These are phyloP conservation scores for Verticillium klebahnii DNA, from an alignment of 2,329 filamentous ascomycete species.

Conservation along the genomic window DNA sequence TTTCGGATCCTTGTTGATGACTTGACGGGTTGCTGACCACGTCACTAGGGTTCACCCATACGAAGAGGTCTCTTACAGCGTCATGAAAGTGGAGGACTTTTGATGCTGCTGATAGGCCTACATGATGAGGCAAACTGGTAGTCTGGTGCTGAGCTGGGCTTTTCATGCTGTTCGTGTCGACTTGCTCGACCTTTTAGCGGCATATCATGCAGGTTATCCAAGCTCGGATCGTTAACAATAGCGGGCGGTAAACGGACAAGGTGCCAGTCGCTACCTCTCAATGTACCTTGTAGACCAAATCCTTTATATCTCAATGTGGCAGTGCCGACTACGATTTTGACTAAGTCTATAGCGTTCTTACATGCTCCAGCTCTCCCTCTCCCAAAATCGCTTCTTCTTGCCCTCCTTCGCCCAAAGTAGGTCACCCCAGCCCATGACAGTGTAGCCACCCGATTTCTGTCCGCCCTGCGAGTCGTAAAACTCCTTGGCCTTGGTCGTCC, in stretches of 20 bases:
- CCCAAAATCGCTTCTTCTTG: not conserved
- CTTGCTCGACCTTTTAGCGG: no score
- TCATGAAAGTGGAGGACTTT: conserved; percentile 19
- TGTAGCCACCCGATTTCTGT: not conserved
- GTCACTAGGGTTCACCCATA: conserved; percentile 22
- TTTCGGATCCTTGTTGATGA: conserved; percentile 29
- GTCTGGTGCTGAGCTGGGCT: not conserved
- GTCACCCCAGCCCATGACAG: not conserved
- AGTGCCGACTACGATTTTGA: not conserved
- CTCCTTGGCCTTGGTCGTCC: conserved; percentile 7
- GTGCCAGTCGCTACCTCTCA: no score
- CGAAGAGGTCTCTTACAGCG: conserved; percentile 19
- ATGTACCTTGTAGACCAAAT: no score
- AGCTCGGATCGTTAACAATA: no score
- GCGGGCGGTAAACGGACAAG: no score
- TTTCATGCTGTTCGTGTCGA: no score
- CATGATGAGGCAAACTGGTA: not conserved
- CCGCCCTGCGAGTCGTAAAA: not conserved
- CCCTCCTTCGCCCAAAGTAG: not conserved
- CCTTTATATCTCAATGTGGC: no score
- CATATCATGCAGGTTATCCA: no score
- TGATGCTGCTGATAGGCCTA: not conserved
- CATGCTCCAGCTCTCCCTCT: not conserved
- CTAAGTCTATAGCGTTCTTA: not conserved
- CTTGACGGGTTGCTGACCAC: not conserved